phyloP scores from a whole-genome alignment of 176 grass and related monocot genomes.

The Zizania latifolia region DNA sequence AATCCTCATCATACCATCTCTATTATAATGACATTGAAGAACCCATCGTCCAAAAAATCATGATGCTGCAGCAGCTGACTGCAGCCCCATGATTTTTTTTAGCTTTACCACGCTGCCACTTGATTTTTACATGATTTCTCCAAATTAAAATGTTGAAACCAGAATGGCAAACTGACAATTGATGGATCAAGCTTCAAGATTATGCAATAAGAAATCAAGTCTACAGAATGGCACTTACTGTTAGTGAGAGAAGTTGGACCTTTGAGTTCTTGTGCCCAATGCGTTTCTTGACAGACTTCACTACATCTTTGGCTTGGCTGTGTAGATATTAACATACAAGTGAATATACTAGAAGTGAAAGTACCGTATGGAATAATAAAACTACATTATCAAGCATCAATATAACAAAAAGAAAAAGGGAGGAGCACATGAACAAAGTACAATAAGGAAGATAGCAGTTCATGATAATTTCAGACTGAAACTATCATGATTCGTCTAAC shows the following conservation, averaged over 20 bases:
- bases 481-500: neutral
- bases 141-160: neutral
- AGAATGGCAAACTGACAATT: slow-evolving; percentile 7
- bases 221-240: slow-evolving; percentile 40
- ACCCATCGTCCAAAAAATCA: neutral
- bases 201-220: neutral
- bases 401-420: neutral
- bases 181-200: slow-evolving; percentile 4
- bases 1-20: neutral
- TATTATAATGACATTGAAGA: neutral
- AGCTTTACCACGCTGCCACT: neutral
- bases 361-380: neutral
- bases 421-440: neutral
- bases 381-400: neutral
- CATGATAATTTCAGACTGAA: neutral
- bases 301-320: slow-evolving; percentile 89
- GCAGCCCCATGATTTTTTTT: neutral
- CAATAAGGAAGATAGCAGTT: neutral
- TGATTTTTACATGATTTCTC: neutral
- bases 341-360: neutral
- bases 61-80: neutral
- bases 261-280: slow-evolving; percentile 83
- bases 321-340: slow-evolving; percentile 14
- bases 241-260: slow-evolving; percentile 75
- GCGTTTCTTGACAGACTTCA: slow-evolving; percentile 81